Evolutionary conservation across 306 rosid genomes (phyloP).

Genomic region (Acmispon strigosus): DNA sequence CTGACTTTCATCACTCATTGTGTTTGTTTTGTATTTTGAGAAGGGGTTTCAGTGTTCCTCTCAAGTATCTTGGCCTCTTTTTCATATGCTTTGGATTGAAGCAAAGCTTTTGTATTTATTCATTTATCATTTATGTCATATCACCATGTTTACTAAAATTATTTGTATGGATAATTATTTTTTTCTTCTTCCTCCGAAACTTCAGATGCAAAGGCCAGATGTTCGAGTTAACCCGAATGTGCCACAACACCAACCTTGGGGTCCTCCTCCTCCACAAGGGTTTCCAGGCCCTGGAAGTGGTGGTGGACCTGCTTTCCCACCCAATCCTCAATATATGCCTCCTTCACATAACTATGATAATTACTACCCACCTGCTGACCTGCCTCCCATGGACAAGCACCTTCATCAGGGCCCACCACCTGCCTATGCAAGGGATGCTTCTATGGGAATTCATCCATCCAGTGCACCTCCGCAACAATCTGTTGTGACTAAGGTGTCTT

Average conservation of each 20-base stretch:
- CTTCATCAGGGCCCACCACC: conserved; percentile 44
- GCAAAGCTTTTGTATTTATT: not conserved
- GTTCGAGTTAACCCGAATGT: conserved; percentile 39
- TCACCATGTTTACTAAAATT: not conserved
- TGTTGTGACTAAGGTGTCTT: conserved; percentile 38
- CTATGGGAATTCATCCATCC: conserved; percentile 32
- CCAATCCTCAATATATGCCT: conserved; percentile 47
- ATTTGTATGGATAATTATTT: conserved; percentile 1
- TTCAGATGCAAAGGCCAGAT: conserved; percentile 46
- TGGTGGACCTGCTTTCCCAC: conserved; percentile 45
- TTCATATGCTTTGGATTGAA: not conserved
- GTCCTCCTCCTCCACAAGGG: conserved; percentile 50
- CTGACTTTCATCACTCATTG: not conserved
- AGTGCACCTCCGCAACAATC: conserved; percentile 29
- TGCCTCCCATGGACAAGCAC: conserved; percentile 38
- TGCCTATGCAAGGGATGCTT: conserved; percentile 32
- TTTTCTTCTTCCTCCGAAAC: not conserved
- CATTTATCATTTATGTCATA: not conserved
- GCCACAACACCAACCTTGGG: conserved; percentile 51
- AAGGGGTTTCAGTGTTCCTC: conserved; percentile 5
- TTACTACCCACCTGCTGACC: conserved; percentile 40
- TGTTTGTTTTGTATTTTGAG: not conserved
- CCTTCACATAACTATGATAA: conserved; percentile 42
- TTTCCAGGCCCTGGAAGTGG: conserved; percentile 34
- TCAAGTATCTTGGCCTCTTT: not conserved